Base-by-base conservation (phyloP, 2,329 filamentous ascomycete genomes). In the Claviceps digitariae region DNA sequence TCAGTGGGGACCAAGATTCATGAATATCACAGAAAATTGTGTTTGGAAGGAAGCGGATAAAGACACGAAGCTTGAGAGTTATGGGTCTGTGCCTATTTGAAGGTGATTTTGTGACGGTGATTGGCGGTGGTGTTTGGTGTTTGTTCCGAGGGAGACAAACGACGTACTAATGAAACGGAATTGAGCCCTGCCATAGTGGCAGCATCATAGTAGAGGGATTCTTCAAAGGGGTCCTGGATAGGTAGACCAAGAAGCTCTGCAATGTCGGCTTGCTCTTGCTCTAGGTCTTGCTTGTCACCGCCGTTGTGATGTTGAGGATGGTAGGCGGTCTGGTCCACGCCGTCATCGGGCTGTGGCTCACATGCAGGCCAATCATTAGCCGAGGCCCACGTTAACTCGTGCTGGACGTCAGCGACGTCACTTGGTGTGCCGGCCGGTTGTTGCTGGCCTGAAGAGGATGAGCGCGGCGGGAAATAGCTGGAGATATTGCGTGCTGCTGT, bases 121-220 rank as follows among this genome's bases (percentile, higher is more conserved):
- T n/a, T n/a, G n/a, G n/a, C n/a, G n/a, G n/a, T 36, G 27, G 17
- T 20, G 12, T 23, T 1, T 43, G 25, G 23, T 46, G 4, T 4
- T 13, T 4, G 29, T 48, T 25, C 17, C 20, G n/a, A 23, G 20
- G 31, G 31, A 31, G 41, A 27, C 48, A 36, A 36, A 29, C 25
- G 21, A 76, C 77, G 69, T 59, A 81, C 78, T 64, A 72, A 69
- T 58, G 78, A 80, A 53, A 71, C 68, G 59, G 74, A 65, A 60
- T 74, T 82, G 52, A 81, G 66, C 54, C 75, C 72, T 55, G 77
- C 73, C 78, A 82, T 82, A 58, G 73, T 76, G 55, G 72, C 66
- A 46, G 74, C 71, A 69, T 81, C 76, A 71, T 79, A 82, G 64
- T 81, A 81, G 51, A 73, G 67, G 44, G 77, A 75, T 44, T 67